Conservation (phyloP, 139 green algal genomes). For the Chlamydomonas schloesseri region DNA sequence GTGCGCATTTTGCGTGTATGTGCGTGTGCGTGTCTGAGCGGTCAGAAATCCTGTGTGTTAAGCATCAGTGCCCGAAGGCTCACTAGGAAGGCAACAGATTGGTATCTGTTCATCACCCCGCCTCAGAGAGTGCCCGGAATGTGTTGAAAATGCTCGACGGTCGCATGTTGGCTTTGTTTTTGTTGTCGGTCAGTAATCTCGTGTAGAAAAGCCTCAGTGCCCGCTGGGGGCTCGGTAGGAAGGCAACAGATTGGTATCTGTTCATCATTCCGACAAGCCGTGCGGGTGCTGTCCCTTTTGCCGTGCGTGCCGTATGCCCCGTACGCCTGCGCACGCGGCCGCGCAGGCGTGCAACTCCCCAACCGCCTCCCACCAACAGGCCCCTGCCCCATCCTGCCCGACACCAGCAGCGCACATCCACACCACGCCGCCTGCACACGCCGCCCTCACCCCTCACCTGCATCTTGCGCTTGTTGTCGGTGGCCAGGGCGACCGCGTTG, state of each 20-base stretch:
- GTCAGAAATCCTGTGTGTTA: conserved; percentile 37
- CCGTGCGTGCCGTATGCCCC: too few species aligned
- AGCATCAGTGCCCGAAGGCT: not conserved
- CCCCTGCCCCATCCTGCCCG: too few species aligned
- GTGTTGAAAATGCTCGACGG: not conserved
- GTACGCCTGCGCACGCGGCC: too few species aligned
- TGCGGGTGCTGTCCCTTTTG: too few species aligned
- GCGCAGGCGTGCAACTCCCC: too few species aligned
- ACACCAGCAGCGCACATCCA: too few species aligned
- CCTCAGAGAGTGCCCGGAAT: too few species aligned
- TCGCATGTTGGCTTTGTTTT: too few species aligned
- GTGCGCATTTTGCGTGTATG: too few species aligned
- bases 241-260: conserved; percentile 11
- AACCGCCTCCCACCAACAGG: too few species aligned
- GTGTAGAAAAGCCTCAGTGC: conserved; percentile 2
- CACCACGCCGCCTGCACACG: too few species aligned
- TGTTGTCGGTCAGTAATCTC: conserved; percentile 12
- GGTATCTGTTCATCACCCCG: not conserved
- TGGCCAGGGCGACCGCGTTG: conserved; percentile 79
- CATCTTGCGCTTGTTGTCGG: conserved; percentile 82
- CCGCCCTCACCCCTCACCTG: too few species aligned
- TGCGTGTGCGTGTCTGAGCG: not conserved
- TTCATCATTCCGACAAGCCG: not conserved
- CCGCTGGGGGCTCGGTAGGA: not conserved
- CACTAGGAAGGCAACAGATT: conserved; percentile 18